Conservation (phyloP, 805 yeast species). For the Candida hungchunana region DNA sequence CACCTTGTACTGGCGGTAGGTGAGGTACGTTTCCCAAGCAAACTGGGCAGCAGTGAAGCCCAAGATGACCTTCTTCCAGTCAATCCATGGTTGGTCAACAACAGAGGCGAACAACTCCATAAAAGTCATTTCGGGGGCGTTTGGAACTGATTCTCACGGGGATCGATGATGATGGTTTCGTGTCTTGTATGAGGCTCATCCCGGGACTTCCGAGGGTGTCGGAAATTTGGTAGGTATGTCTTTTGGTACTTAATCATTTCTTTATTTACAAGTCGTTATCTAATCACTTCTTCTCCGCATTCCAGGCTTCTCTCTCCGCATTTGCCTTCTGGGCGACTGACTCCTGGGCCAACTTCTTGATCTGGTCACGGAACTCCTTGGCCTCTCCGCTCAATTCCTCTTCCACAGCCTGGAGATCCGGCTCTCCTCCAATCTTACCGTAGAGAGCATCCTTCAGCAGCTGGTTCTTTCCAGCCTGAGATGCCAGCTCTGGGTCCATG, state of each 20-base stretch:
- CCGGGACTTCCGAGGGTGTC: too few species aligned
- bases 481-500: slow-evolving; percentile 7
- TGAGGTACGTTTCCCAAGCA: slow-evolving; percentile 67
- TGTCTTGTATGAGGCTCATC: too few species aligned
- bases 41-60: slow-evolving; percentile 75
- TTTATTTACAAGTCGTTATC: too few species aligned
- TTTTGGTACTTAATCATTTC: too few species aligned
- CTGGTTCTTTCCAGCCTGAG: slow-evolving; percentile 19
- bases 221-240: too few species aligned
- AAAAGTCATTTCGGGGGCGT: too few species aligned
- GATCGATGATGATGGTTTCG: too few species aligned
- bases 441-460: slow-evolving; percentile 31
- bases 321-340: too few species aligned
- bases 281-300: too few species aligned
- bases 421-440: slow-evolving; percentile 32
- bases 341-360: slow-evolving; percentile 16
- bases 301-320: too few species aligned
- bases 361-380: slow-evolving; percentile 25
- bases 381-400: slow-evolving; percentile 33
- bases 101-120: slow-evolving; percentile 40
- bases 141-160: too few species aligned
- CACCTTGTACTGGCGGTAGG: slow-evolving; percentile 72
- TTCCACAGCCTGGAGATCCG: slow-evolving; percentile 32
- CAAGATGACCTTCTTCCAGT: slow-evolving; percentile 76
- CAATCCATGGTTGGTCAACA: slow-evolving; percentile 62